A percentile compares a stretch with the other conserved stretches of the same genome.
Evolutionary conservation across 2,329 filamentous ascomycete species (phyloP).

Genomic region (Apiospora kogelbergensis): DNA sequence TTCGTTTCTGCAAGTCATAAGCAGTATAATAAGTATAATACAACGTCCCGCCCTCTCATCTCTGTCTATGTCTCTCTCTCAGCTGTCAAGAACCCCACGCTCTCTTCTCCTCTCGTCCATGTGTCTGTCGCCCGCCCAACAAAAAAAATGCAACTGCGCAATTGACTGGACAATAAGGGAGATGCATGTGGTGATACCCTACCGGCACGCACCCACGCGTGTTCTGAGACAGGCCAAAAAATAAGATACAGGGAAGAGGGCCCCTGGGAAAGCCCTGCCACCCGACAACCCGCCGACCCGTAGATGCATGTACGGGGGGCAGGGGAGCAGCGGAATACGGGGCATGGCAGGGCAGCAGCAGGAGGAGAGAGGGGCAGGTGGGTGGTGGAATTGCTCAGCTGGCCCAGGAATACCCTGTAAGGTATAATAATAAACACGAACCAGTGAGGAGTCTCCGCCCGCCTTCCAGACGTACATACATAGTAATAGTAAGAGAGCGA

Average conservation of each 20-base stretch:
- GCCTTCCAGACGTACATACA: not conserved
- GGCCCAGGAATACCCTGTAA: not conserved
- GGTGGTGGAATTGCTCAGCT: not conserved
- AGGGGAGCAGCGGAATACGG: slow-evolving; percentile 4
- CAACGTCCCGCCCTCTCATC: not conserved
- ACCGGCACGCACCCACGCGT: not conserved
- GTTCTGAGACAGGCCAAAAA: not conserved
- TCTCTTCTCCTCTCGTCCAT: not conserved
- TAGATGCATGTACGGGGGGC: not conserved
- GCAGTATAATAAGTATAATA: slow-evolving; percentile 7
- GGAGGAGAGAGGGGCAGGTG: not conserved
- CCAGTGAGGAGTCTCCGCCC: not conserved
- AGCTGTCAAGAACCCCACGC: not conserved
- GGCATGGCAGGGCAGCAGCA: not conserved
- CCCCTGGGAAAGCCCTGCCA: not conserved
- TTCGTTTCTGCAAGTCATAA: slow-evolving; percentile 3
- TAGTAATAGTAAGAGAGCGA: not conserved
- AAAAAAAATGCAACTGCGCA: not conserved
- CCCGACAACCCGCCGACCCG: not conserved
- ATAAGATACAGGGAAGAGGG: not conserved
- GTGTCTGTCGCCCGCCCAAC: no score
- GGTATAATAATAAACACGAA: not conserved
- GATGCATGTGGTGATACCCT: not conserved
- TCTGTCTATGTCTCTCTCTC: no score
- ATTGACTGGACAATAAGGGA: not conserved